Percentiles rank a stretch among this genome's conserved stretches.
Evolutionary conservation across 2,329 filamentous ascomycete species (phyloP).

Genomic region (Phaeosphaeria sp.): DNA sequence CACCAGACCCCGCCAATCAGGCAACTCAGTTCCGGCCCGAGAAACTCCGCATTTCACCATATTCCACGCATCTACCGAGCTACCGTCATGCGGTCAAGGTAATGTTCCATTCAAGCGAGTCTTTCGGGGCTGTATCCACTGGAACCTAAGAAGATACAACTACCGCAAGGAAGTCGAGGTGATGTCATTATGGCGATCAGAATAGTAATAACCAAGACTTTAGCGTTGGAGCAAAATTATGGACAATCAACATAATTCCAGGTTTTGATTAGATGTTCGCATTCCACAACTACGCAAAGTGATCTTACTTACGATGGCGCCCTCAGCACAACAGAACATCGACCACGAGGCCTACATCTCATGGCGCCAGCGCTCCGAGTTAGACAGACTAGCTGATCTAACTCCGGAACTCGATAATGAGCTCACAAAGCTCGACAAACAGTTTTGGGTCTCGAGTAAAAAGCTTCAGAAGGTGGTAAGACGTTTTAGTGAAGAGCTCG

Average conservation of each 20-base stretch:
- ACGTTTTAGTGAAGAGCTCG: slow-evolving; percentile 31
- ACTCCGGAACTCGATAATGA: slow-evolving; percentile 26
- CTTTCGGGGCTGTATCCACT: slow-evolving; percentile 1
- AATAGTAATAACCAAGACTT: neutral
- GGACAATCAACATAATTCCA: neutral
- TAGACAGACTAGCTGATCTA: slow-evolving; percentile 22
- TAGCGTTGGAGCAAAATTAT: neutral
- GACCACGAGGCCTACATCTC: slow-evolving; percentile 17
- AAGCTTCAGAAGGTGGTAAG: slow-evolving; percentile 32
- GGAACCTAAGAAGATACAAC: slow-evolving; percentile 1
- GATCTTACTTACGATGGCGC: slow-evolving; percentile 10
- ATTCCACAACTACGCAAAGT: neutral
- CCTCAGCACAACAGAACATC: slow-evolving; percentile 14
- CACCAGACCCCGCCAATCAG: neutral
- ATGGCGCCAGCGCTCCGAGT: slow-evolving; percentile 28
- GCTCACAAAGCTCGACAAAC: slow-evolving; percentile 24
- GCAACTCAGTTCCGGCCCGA: slow-evolving; percentile 3
- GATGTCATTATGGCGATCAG: slow-evolving; percentile 24
- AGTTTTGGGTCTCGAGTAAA: slow-evolving; percentile 28
- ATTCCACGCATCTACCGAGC: slow-evolving; percentile 4
- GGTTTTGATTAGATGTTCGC: neutral
- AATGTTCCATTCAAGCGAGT: slow-evolving; percentile 10
- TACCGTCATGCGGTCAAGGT: slow-evolving; percentile 12
- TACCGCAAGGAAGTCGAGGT: slow-evolving; percentile 6
- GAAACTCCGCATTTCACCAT: slow-evolving; percentile 8